Percentiles rank a stretch among this genome's conserved stretches.
phyloP scores from a whole-genome alignment of 805 yeast genomes.

The Maudiozyma saulgeensis region DNA sequence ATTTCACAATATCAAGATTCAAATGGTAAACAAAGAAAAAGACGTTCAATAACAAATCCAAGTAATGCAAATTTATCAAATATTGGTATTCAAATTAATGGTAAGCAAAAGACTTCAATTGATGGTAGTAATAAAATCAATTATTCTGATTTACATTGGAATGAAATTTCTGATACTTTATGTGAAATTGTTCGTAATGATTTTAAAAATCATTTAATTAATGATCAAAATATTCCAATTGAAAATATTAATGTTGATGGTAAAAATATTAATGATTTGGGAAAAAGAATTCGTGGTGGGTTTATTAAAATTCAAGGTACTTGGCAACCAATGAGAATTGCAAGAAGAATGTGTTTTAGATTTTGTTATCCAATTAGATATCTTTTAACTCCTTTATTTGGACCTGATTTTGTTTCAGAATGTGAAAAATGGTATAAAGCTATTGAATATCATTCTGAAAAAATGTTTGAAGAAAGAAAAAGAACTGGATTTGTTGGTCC shows the following conservation, averaged over 20 bases:
- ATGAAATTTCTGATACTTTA: slow-evolving; percentile 16
- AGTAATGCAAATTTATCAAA: slow-evolving; percentile 2
- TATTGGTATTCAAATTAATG: neutral
- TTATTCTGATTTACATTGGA: slow-evolving; percentile 29
- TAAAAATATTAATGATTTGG: slow-evolving; percentile 15
- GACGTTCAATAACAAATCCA: slow-evolving; percentile 2
- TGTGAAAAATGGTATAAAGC: slow-evolving; percentile 31
- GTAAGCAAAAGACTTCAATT: neutral
- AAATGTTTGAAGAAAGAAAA: slow-evolving; percentile 3
- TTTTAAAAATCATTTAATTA: slow-evolving; percentile 9
- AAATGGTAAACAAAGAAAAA: slow-evolving; percentile 4
- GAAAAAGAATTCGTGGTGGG: slow-evolving; percentile 78
- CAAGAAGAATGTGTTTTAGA: slow-evolving; percentile 55
- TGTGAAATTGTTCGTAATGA: slow-evolving; percentile 9
- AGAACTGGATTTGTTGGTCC: neutral
- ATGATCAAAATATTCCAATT: slow-evolving; percentile 5
- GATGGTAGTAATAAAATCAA: slow-evolving; percentile 6
- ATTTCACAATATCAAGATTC: neutral
- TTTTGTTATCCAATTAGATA: slow-evolving; percentile 73
- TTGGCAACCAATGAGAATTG: slow-evolving; percentile 72
- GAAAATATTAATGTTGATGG: slow-evolving; percentile 4
- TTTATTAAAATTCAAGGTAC: slow-evolving; percentile 89
- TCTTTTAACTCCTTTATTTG: slow-evolving; percentile 73
- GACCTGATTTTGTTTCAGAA: slow-evolving; percentile 43
- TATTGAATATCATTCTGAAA: slow-evolving; percentile 4